Conservation (phyloP, 805 yeast genomes). For the Kazachstania psychrophila region DNA sequence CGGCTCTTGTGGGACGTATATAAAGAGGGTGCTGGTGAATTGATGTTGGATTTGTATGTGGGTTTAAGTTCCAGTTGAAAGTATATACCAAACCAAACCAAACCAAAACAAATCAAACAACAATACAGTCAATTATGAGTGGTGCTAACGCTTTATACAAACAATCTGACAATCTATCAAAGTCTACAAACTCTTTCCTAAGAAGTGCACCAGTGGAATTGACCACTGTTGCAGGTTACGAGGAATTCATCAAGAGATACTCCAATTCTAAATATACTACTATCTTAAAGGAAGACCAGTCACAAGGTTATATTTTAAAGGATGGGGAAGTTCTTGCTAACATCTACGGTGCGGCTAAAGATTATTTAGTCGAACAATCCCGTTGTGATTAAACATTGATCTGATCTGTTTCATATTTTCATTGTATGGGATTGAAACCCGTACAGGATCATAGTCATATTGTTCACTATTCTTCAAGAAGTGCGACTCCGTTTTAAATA, state of each 20-base stretch:
- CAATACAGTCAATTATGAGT: too few species aligned
- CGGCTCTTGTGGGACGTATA: too few species aligned
- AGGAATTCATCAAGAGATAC: constrained; percentile 30
- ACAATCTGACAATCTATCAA: constrained; percentile 3
- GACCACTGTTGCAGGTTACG: constrained; percentile 33
- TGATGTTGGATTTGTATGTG: too few species aligned
- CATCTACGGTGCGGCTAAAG: constrained; percentile 32
- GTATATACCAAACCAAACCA: too few species aligned
- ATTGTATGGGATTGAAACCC: too few species aligned
- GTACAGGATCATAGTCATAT: too few species aligned
- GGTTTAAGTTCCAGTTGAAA: too few species aligned
- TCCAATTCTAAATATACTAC: constrained; percentile 4
- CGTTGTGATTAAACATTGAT: neutral
- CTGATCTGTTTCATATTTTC: too few species aligned
- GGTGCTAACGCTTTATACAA: neutral
- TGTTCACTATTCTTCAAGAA: too few species aligned
- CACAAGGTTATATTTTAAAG: constrained; percentile 30
- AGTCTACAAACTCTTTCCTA: constrained; percentile 27
- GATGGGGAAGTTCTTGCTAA: constrained; percentile 33
- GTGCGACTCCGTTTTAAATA: too few species aligned
- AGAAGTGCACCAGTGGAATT: constrained; percentile 34
- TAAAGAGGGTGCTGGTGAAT: too few species aligned
- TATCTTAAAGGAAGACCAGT: constrained; percentile 27
- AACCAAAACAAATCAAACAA: too few species aligned
- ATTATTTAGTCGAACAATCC: constrained; percentile 17